phyloP scores from a whole-genome alignment of 2,329 filamentous ascomycete species.

The Colletotrichum scovillei region DNA sequence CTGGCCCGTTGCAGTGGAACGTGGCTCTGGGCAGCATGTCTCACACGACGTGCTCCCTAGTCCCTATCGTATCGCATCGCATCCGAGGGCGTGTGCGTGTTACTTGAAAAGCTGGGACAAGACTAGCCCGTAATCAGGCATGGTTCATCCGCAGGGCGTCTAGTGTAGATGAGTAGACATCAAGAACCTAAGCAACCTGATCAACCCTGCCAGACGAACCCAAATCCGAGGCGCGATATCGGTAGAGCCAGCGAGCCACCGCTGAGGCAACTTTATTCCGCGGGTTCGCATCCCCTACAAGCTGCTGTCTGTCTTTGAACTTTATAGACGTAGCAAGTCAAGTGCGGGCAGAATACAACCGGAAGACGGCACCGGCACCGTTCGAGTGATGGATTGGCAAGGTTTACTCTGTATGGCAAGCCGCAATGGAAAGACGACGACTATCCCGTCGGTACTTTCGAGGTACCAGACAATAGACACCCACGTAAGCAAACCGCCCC shows the following conservation, averaged over 20 bases:
- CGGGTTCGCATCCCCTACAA: not conserved
- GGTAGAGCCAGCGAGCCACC: constrained; percentile 3
- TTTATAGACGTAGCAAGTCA: not conserved
- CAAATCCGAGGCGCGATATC: not conserved
- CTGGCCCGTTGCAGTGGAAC: constrained; percentile 22
- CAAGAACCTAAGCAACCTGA: not conserved
- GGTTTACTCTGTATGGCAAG: not conserved
- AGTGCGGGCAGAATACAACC: not conserved
- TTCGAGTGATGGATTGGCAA: not conserved
- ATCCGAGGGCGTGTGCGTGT: not conserved
- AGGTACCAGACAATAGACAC: not conserved
- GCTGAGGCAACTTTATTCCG: constrained; percentile 10
- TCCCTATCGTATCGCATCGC: not conserved
- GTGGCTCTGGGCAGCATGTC: constrained; percentile 14
- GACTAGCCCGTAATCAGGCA: constrained; percentile 7
- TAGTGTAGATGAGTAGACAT: not conserved
- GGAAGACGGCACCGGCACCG: not conserved
- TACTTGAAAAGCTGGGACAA: constrained; percentile 8
- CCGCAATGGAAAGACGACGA: not conserved
- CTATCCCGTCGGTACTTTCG: not conserved
- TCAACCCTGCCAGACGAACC: constrained; percentile 1
- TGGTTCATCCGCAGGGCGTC: constrained; percentile 5
- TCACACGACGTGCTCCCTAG: constrained; percentile 7
- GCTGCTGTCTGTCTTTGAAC: not conserved
- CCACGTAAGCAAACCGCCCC: constrained; percentile 3